phyloP scores from a whole-genome alignment of 345 rosid species.

The Carallia pectinifolia region DNA sequence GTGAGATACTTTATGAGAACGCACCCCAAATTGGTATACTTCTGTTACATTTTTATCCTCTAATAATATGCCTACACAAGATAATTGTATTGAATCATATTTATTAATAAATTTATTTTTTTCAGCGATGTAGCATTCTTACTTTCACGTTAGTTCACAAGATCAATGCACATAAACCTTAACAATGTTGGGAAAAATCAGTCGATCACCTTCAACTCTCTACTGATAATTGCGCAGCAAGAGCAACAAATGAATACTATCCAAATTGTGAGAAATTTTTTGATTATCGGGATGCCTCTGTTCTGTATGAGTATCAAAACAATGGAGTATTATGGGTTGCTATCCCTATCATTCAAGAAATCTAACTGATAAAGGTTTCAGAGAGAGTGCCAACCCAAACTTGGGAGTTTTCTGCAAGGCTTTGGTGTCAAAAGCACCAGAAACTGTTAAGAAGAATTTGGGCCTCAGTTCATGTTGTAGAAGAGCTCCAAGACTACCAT shows the following conservation, averaged over 20 bases:
- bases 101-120: too few relatives aligned
- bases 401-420: conserved; percentile 51
- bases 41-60: too few relatives aligned
- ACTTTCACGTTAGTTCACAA: neutral
- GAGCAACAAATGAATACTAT: neutral
- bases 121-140: neutral
- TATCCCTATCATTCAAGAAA: neutral
- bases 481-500: conserved; percentile 56
- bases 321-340: neutral
- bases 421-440: conserved; percentile 56
- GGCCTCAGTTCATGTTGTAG: conserved; percentile 51
- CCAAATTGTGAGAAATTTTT: neutral
- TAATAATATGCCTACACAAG: too few relatives aligned
- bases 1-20: too few relatives aligned
- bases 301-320: neutral
- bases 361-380: conserved; percentile 40
- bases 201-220: too few relatives aligned
- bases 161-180: neutral
- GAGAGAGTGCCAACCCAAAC: conserved; percentile 53
- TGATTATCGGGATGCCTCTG: neutral
- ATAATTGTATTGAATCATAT: too few relatives aligned
- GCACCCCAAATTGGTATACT: too few relatives aligned
- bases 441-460: conserved; percentile 48
- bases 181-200: too few relatives aligned
- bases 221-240: neutral